phyloP scores from a whole-genome alignment of 352 stramenopile genomes.

The Pythium biforme region DNA sequence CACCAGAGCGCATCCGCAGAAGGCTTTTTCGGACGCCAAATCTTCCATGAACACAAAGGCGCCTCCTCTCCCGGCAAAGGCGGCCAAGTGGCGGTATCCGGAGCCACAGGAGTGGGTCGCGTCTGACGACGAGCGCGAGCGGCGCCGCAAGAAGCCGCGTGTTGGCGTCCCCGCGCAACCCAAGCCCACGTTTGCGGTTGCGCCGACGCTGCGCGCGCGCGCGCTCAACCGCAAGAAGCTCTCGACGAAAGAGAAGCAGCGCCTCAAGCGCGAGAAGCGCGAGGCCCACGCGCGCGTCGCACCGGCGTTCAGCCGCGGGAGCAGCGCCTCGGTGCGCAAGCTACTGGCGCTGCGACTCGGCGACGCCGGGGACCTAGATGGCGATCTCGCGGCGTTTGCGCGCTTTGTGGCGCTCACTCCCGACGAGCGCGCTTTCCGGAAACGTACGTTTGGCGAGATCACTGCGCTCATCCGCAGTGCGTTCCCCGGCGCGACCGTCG shows the following conservation, averaged over 20 bases:
- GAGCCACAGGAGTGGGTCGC: not conserved
- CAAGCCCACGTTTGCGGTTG: conserved; percentile 15
- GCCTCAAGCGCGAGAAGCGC: conserved; percentile 2
- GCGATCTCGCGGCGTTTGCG: conserved; percentile 47
- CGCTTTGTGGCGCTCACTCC: conserved; percentile 43
- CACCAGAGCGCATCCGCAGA: too few relatives aligned
- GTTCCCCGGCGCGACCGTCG: conserved; percentile 45
- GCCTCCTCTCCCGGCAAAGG: not conserved
- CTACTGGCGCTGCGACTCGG: conserved; percentile 16
- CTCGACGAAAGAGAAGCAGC: conserved; percentile 13
- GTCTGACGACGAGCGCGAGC: conserved; percentile 6
- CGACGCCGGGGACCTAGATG: conserved; percentile 31
- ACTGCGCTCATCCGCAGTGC: conserved; percentile 35
- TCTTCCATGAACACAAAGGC: too few relatives aligned
- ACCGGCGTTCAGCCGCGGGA: not conserved
- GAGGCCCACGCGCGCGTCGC: not conserved
- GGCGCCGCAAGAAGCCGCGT: conserved; percentile 4
- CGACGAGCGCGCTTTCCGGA: conserved; percentile 40
- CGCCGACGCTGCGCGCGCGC: conserved; percentile 6
- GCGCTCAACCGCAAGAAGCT: conserved; percentile 25
- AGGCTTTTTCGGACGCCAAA: too few relatives aligned
- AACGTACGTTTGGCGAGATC: conserved; percentile 45
- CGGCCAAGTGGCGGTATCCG: conserved; percentile 1
- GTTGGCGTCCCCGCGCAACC: not conserved
- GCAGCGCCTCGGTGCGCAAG: conserved; percentile 6